A percentile compares a stretch with the other conserved stretches of the same genome.
Evolutionary conservation across 345 rosid species (phyloP).

Genomic region (Gossypium mustelinum): DNA sequence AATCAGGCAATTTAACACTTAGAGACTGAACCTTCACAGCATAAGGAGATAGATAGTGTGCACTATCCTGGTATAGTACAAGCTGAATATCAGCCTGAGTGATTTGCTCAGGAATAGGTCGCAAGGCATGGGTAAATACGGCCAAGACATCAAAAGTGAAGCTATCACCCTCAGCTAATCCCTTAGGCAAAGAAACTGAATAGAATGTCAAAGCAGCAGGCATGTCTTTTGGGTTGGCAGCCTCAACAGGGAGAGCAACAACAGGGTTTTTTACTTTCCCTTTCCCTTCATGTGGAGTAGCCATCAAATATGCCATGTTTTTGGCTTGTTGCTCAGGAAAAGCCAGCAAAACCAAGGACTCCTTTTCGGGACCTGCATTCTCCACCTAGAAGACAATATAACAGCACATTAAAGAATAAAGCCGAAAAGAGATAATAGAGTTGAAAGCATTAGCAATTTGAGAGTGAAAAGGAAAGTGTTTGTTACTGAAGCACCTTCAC

Average conservation of each 20-base stretch:
- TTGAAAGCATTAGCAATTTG: not conserved
- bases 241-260: constrained; percentile 43
- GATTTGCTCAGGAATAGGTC: constrained; percentile 82
- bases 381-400: constrained; percentile 45
- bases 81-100: constrained; percentile 86
- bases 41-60: constrained; percentile 75
- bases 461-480: not conserved
- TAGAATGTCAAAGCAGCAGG: constrained; percentile 56
- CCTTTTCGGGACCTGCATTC: constrained; percentile 59
- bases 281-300: constrained; percentile 50
- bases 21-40: constrained; percentile 66
- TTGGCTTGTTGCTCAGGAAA: constrained; percentile 69
- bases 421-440: not conserved
- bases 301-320: constrained; percentile 63
- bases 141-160: constrained; percentile 58
- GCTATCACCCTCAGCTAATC: constrained; percentile 51
- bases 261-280: constrained; percentile 52
- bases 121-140: constrained; percentile 55
- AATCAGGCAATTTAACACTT: constrained; percentile 59
- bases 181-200: constrained; percentile 57
- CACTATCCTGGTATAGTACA: constrained; percentile 72
- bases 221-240: constrained; percentile 40
- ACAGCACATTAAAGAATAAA: not conserved
- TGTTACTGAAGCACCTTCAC: constrained; percentile 52
- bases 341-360: constrained; percentile 61